These are phyloP conservation scores for Macroventuria anomochaeta DNA, from an alignment of 2,329 filamentous ascomycete genomes.

Conservation along the genomic window DNA sequence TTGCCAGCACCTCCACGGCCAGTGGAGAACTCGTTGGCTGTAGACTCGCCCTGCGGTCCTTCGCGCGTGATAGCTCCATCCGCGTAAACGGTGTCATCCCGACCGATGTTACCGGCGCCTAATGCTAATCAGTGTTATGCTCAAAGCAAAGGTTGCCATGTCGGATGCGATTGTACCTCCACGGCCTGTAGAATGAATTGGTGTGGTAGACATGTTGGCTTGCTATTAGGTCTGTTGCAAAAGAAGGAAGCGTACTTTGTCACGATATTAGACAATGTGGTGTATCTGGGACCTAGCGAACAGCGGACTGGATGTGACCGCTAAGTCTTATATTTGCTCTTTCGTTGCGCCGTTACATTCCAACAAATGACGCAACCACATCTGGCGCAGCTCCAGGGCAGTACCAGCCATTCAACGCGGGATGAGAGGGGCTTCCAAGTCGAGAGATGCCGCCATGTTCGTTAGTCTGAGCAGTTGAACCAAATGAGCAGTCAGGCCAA, in stretches of 20 bases:
- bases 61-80: slow-evolving; percentile 57
- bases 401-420: slow-evolving; percentile 32
- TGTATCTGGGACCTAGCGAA: slow-evolving; percentile 14
- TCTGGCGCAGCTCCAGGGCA: slow-evolving; percentile 15
- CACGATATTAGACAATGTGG: slow-evolving; percentile 9
- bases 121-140: slow-evolving; percentile 15
- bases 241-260: slow-evolving; percentile 20
- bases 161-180: slow-evolving; percentile 54
- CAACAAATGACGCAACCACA: slow-evolving; percentile 40
- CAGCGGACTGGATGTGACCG: slow-evolving; percentile 14
- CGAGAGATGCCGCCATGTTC: slow-evolving; percentile 24
- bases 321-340: slow-evolving; percentile 43
- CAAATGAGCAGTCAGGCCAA: slow-evolving; percentile 29
- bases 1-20: slow-evolving; percentile 54
- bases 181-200: slow-evolving; percentile 63
- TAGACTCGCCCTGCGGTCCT: slow-evolving; percentile 49
- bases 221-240: background rate
- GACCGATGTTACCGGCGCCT: slow-evolving; percentile 66
- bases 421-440: slow-evolving; percentile 31
- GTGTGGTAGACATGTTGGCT: slow-evolving; percentile 39
- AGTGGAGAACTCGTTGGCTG: slow-evolving; percentile 50
- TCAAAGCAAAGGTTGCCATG: background rate
- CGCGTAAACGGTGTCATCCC: slow-evolving; percentile 56
- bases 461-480: slow-evolving; percentile 16
- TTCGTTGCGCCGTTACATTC: slow-evolving; percentile 28